Evolutionary conservation across 768 basidiomycete species (phyloP).

Genomic region (Lactifluus echinatus): DNA sequence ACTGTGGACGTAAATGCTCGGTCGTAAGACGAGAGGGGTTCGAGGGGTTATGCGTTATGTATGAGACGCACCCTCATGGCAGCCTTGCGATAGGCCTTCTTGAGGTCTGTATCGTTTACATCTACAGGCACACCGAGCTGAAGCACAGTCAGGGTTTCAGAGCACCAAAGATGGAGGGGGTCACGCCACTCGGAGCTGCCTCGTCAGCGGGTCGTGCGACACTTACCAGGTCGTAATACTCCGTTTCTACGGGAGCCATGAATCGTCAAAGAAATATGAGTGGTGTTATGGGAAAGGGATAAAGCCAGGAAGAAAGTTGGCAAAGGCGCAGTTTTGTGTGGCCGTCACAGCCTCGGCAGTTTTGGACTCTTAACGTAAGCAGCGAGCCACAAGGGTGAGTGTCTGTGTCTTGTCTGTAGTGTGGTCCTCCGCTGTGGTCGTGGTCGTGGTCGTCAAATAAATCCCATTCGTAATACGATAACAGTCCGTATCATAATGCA

Average conservation of each 20-base stretch:
- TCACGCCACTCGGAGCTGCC: too few species aligned
- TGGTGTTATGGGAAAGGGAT: neutral
- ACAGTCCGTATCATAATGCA: neutral
- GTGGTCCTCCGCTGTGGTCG: too few species aligned
- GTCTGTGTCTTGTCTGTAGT: too few species aligned
- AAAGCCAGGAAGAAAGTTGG: neutral
- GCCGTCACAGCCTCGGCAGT: neutral
- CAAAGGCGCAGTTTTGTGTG: neutral
- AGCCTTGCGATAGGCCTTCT: conserved; percentile 92
- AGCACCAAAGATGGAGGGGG: too few species aligned
- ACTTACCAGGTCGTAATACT: conserved; percentile 70
- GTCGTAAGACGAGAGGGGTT: neutral
- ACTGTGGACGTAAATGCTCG: conserved; percentile 38
- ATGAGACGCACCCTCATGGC: conserved; percentile 70
- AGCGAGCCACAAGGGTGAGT: neutral
- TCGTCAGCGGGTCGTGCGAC: neutral
- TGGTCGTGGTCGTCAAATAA: too few species aligned
- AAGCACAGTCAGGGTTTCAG: conserved; percentile 4
- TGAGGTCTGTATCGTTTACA: conserved; percentile 71
- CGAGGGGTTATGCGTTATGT: neutral
- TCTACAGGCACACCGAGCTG: conserved; percentile 68
- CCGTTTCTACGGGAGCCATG: conserved; percentile 87
- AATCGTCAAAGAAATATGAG: neutral
- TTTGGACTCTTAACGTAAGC: neutral
- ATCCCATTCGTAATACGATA: neutral